Base-by-base conservation (phyloP, 805 yeast species). In the Candida vaughaniae region DNA sequence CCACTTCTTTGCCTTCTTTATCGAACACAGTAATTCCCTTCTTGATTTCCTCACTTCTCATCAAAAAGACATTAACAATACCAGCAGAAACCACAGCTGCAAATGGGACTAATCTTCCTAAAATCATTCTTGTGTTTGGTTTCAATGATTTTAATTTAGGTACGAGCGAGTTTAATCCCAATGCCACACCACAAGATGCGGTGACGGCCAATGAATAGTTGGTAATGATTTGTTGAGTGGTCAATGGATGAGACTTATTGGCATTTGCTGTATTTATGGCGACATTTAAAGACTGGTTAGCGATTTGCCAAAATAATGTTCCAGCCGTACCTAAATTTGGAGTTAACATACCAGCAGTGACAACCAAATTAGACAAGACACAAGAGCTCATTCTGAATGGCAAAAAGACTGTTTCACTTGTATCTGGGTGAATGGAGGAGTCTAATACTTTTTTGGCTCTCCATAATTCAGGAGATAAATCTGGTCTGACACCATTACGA, bases 61-160 rank as follows among this genome's bases (percentile, higher is more conserved):
- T 93, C 42, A 95, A 73, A 53, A 87, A 88, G n/a, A 93, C 96
- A 50, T 93, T 93, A 26, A 89, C 95, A 22, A 93, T 72, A 56
- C 99, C 98, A 1, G 99, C 99, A 35, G 93, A 81, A 1, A 90
- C 97, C 23, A 93, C 99, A 1, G 99, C 99, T 0, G 98, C 98
- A 67, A 93, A 93, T 5, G 99, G 99, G 9, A 93, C 95, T 39
- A 93, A 71, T 48, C 99, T 81, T 28, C 90, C 82, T 38, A 93
- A 63, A 20, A 90, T 71, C 49, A 82, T 64, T 54, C 71, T 80
- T 2, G 97, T 78, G 41, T 69, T 68, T 2, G 95, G 80, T n/a
- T 75, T 60, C n/a, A 93, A 56, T 22, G 73, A 69, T 49, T 76
- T 84, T 53, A 93, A 68, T 46, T 83, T 75, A 14, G 98, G 98